phyloP scores from a whole-genome alignment of 202 grass and related monocot genomes.

The Carex sylvatica region DNA sequence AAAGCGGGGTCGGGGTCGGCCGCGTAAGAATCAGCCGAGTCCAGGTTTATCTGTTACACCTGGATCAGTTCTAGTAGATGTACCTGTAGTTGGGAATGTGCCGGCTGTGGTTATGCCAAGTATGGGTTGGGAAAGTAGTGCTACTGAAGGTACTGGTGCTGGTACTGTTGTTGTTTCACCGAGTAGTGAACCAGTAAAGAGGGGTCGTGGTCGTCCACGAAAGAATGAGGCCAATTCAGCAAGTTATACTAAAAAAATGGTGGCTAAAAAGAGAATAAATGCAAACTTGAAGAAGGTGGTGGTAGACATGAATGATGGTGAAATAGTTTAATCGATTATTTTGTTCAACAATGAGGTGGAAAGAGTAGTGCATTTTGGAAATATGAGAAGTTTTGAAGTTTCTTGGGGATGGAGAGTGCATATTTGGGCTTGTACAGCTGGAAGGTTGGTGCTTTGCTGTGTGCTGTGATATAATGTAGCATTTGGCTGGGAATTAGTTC shows the following conservation, averaged over 20 bases:
- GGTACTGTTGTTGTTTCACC: background rate
- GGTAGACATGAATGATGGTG: conserved; percentile 22
- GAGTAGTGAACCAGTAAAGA: conserved; percentile 12
- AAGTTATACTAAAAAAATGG: conserved; percentile 16
- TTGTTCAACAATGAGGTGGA: background rate
- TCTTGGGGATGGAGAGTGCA: background rate
- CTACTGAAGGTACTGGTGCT: background rate
- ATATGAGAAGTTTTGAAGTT: background rate
- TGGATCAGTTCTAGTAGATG: background rate
- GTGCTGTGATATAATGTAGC: conserved; percentile 2
- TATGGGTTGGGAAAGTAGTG: conserved; percentile 11
- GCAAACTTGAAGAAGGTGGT: conserved; percentile 2
- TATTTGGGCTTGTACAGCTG: conserved; percentile 11
- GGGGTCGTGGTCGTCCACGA: conserved; percentile 28
- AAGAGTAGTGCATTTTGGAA: background rate
- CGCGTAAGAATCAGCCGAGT: background rate
- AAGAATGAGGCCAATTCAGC: conserved; percentile 12
- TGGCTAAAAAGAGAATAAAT: conserved; percentile 26
- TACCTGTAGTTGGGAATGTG: conserved; percentile 6
- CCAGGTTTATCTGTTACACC: background rate
- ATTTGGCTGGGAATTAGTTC: background rate
- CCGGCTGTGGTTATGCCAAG: conserved; percentile 3
- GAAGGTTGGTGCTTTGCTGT: conserved; percentile 15
- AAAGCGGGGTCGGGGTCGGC: conserved; percentile 4
- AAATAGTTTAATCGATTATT: background rate